These are phyloP conservation scores for Metarhizium album DNA, from an alignment of 2,329 filamentous ascomycete species.

Conservation along the genomic window DNA sequence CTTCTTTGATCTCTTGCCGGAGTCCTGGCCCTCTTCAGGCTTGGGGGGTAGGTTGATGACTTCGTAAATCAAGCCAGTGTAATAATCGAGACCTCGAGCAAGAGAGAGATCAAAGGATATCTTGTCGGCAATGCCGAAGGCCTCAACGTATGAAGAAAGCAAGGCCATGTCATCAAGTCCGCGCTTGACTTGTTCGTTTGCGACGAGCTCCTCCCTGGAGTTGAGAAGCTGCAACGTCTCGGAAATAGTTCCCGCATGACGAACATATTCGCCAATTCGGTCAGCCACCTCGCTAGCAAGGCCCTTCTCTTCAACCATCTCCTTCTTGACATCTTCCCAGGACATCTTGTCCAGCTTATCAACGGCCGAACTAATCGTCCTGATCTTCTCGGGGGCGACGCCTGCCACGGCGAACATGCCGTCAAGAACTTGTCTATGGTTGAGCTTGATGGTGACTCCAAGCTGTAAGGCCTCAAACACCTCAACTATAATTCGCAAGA, in stretches of 20 bases:
- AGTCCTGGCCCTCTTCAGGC: slow-evolving; percentile 19
- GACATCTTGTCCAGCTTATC: slow-evolving; percentile 93
- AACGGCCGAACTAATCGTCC: slow-evolving; percentile 82
- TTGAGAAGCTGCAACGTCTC: slow-evolving; percentile 64
- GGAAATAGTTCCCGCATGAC: slow-evolving; percentile 55
- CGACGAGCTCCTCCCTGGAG: slow-evolving; percentile 54
- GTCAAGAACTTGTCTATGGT: slow-evolving; percentile 89
- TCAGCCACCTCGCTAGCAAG: slow-evolving; percentile 68
- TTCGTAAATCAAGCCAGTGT: slow-evolving; percentile 85
- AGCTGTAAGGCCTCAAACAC: slow-evolving; percentile 71
- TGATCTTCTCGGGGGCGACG: slow-evolving; percentile 76
- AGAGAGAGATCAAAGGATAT: slow-evolving; percentile 86
- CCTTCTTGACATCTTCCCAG: slow-evolving; percentile 80
- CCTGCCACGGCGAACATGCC: slow-evolving; percentile 87
- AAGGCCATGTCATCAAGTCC: slow-evolving; percentile 73
- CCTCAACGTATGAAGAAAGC: slow-evolving; percentile 72
- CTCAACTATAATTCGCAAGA: slow-evolving; percentile 73
- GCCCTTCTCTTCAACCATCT: slow-evolving; percentile 91
- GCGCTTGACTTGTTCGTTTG: slow-evolving; percentile 65
- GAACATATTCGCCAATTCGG: slow-evolving; percentile 77
- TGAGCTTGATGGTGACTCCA: slow-evolving; percentile 79
- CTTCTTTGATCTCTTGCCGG: slow-evolving; percentile 38
- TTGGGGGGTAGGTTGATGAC: slow-evolving; percentile 56
- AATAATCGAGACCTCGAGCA: slow-evolving; percentile 85
- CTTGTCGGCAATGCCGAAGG: slow-evolving; percentile 59